phyloP scores from a whole-genome alignment of 2,329 filamentous ascomycete genomes.

The Didymella pinodella region DNA sequence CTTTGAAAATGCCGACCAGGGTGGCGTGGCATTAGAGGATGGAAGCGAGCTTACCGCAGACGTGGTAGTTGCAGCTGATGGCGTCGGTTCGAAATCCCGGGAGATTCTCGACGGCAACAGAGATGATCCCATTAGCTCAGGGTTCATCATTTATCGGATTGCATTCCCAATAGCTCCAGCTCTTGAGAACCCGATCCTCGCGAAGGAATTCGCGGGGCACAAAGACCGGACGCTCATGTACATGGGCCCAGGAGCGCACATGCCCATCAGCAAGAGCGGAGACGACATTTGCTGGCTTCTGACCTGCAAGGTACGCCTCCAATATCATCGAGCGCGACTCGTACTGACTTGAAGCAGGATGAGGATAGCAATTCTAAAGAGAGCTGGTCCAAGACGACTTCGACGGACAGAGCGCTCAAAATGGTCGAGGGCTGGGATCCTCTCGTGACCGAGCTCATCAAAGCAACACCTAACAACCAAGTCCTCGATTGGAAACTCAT shows the following conservation, averaged over 20 bases:
- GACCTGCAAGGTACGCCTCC: not conserved
- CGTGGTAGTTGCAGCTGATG: not conserved
- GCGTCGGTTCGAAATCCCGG: not conserved
- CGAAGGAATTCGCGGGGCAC: not conserved
- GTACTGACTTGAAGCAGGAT: not conserved
- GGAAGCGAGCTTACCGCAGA: not conserved
- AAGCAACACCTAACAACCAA: not conserved
- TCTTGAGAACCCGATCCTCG: not conserved
- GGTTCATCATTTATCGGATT: not conserved
- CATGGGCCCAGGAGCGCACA: not conserved
- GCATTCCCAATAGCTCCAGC: not conserved
- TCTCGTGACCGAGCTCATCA: not conserved
- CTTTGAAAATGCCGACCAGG: not conserved
- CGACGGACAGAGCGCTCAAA: not conserved
- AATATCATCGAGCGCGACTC: not conserved
- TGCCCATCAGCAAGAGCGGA: not conserved
- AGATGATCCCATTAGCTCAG: not conserved
- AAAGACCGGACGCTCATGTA: not conserved
- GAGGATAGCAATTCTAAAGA: not conserved
- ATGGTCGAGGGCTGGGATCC: not conserved
- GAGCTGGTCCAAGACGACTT: not conserved
- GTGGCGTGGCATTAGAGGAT: not conserved
- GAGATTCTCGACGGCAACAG: not conserved
- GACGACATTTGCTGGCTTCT: not conserved
- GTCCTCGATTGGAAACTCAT: not conserved